Base-by-base conservation (phyloP, 1,139 yeast species). In the Martiniozyma asiatica region DNA sequence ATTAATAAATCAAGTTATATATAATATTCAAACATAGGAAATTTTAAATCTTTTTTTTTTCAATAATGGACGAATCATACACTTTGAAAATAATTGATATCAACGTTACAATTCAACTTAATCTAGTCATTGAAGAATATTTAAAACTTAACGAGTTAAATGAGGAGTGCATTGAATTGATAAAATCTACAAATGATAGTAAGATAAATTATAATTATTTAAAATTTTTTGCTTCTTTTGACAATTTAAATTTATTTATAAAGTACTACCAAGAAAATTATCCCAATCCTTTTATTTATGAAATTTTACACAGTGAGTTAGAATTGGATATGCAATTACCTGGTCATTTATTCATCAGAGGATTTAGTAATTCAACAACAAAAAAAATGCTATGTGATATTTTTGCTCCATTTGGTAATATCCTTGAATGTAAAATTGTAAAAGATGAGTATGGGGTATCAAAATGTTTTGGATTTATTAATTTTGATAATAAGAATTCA, bases 291-390 rank as follows among this genome's bases (percentile, higher is more conserved):
- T 22, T 39, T 4, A 17, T 31, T 16, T 40, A 36, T 27, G 41
- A 40, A 26, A 24, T 42, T 8, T 37, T 51, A 6, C 28, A 35
- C 6, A 37, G 56, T 39, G 57, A 63, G 20, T 55, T 62, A 33
- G 65, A 74, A 18, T 50, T 73, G 19, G 30, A 37, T 20, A 14
- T 16, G 16, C 68, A 76, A 14, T 75, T 74, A 39, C 84, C 85
- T 1, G 82, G 81, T 1, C 69, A 70, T 41, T 48, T 76, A 20
- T 74, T 72, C 45, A 65, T 75, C 18, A 64, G 74, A 23, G 52
- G 75, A 2, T 44, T 66, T 9, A 50, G 54, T 3, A 54, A 54
- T 43, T 59, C 41, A 45, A 62, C 63, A 39, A 61, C 55, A 4
- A 45, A 57, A 7, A 57, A 55, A 15, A 61, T 61, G 27, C 36